A percentile compares a stretch with the other conserved stretches of the same genome.
phyloP scores from a whole-genome alignment of 306 rosid genomes.

The Leucaena leucocephala region DNA sequence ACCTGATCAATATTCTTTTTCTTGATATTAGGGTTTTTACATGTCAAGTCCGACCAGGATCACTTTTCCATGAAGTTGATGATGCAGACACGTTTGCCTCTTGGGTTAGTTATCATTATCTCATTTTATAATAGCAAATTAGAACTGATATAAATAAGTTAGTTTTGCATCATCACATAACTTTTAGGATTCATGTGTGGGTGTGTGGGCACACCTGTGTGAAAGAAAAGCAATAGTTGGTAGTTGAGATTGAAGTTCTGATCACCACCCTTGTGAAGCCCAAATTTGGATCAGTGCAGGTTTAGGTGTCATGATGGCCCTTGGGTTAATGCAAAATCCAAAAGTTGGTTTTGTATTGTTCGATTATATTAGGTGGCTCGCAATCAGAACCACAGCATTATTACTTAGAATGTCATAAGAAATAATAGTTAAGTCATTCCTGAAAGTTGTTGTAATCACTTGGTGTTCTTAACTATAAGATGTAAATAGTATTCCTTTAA shows the following conservation, averaged over 20 bases:
- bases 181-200: neutral
- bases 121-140: slow-evolving; percentile 28
- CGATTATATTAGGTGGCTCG: neutral
- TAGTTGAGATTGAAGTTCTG: slow-evolving; percentile 7
- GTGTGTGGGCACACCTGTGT: neutral
- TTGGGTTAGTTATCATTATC: slow-evolving; percentile 71
- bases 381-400: neutral
- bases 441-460: neutral
- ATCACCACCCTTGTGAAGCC: slow-evolving; percentile 7
- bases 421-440: neutral
- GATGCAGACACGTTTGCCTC: slow-evolving; percentile 88
- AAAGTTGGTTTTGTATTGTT: slow-evolving; percentile 1
- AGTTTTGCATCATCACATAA: slow-evolving; percentile 10
- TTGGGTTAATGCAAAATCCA: neutral
- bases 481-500: neutral
- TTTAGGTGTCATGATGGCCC: slow-evolving; percentile 16
- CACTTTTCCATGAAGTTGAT: slow-evolving; percentile 73
- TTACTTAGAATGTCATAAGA: slow-evolving; percentile 12
- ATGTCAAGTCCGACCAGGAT: slow-evolving; percentile 97
- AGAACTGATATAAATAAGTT: slow-evolving; percentile 21
- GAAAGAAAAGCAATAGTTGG: neutral
- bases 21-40: slow-evolving; percentile 68
- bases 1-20: slow-evolving; percentile 32
- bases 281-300: slow-evolving; percentile 26
- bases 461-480: slow-evolving; percentile 13